Evolutionary conservation across 106 monocot genomes (phyloP).

Genomic region (Dioscorea zingiberensis): DNA sequence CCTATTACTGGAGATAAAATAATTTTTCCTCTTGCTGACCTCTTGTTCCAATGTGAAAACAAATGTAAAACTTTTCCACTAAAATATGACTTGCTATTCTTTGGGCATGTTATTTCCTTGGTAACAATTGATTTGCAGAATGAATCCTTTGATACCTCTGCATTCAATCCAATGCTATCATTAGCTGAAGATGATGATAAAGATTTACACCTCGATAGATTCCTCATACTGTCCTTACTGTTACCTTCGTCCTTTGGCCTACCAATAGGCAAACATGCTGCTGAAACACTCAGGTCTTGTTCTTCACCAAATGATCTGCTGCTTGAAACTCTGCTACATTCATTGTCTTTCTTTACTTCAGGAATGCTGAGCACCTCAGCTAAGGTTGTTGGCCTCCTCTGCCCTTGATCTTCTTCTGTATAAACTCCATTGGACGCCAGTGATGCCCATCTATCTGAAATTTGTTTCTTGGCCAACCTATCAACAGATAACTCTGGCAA

Average conservation of each 20-base stretch:
- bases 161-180: constrained; percentile 4
- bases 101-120: too few species aligned
- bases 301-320: constrained; percentile 19
- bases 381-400: constrained; percentile 43
- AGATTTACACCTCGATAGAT: constrained; percentile 41
- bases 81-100: constrained; percentile 21
- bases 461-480: constrained; percentile 58
- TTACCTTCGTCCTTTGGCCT: too few species aligned
- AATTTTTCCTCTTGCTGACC: constrained; percentile 1
- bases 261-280: constrained; percentile 12
- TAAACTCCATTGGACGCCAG: constrained; percentile 19
- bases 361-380: constrained; percentile 46
- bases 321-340: constrained; percentile 1
- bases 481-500: constrained; percentile 46
- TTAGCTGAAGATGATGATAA: constrained; percentile 32
- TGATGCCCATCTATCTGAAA: constrained; percentile 62
- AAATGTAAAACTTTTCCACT: constrained; percentile 53
- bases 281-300: constrained; percentile 7
- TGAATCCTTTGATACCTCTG: constrained; percentile 3
- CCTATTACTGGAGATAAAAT: too few species aligned
- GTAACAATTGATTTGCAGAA: constrained; percentile 14
- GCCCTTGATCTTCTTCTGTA: constrained; percentile 24
- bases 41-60: constrained; percentile 41
- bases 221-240: constrained; percentile 2
- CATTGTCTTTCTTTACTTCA: constrained; percentile 21